Base-by-base conservation (phyloP, 106 monocot species). In the Acorus calamus region DNA sequence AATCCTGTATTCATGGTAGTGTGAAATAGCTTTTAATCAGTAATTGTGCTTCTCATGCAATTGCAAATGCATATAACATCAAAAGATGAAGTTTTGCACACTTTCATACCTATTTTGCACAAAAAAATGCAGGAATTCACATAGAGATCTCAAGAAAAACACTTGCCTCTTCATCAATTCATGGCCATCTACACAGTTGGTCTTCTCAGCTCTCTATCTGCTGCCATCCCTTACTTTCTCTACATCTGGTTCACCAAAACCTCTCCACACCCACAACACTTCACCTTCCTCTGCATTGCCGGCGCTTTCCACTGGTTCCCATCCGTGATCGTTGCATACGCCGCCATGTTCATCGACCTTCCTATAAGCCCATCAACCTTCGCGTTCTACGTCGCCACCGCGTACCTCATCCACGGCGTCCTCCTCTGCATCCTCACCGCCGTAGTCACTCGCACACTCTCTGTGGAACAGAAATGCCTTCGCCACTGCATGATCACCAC, bases 281-380 rank as follows among this genome's bases (percentile, higher is more conserved):
- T 77, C 50, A 13, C 73, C n/a, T 70, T 77, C 42, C 53, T 63
- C 9, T 82, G 73, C 51, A 41, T 64, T 61, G 81, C 81, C 13
- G 72, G 77, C 41, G 69, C 69, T 45, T 82, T 77, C 49, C 77
- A 77, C 55, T 82, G 81, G 81, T 66, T 82, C 50, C 81, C 77
- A 7, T 65, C 81, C 6, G 47, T 59, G 9, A 48, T 82, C 45
- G 49, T 70, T 59, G 66, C 69, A 4, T 77, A 74, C 53, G 63
- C 70, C 12, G 60, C 66, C 51, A 70, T 77, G 43, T 45, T 77
- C 10, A 48, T 7, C 48, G 65, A 69, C 5, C 7, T 74, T 4
- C 66, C 81, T 14, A 55, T 54, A 3, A 59, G 49, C 53, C 68
- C 70, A 4, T 3, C 45, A 49, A 43, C 8, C 3, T 69, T 50